phyloP scores from a whole-genome alignment of 495 filamentous ascomycete genomes.

The Tuber microsphaerosporum region DNA sequence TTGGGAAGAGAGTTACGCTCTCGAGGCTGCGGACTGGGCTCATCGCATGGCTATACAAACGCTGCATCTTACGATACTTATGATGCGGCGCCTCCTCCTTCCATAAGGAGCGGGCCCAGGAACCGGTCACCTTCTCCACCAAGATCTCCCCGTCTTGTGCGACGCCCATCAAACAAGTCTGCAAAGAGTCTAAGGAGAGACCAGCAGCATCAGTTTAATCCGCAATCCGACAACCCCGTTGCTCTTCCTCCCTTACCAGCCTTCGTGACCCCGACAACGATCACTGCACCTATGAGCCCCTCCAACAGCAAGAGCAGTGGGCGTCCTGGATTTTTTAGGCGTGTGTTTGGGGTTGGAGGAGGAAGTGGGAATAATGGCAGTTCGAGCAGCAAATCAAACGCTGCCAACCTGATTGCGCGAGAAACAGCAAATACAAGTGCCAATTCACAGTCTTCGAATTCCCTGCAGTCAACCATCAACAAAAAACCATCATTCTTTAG shows the following conservation, averaged over 20 bases:
- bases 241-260: conserved; percentile 43
- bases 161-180: conserved; percentile 37
- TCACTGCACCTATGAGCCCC: conserved; percentile 10
- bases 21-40: conserved; percentile 38
- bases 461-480: conserved; percentile 52
- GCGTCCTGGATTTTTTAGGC: conserved; percentile 80
- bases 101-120: conserved; percentile 72
- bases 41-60: conserved; percentile 39
- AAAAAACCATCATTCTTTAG: conserved; percentile 96
- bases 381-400: conserved; percentile 41
- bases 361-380: conserved; percentile 29
- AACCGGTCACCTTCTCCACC: conserved; percentile 46
- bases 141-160: conserved; percentile 45
- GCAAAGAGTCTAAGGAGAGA: conserved; percentile 41
- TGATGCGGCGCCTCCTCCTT: conserved; percentile 85
- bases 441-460: conserved; percentile 31
- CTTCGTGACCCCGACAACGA: conserved; percentile 37
- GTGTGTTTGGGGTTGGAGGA: conserved; percentile 62
- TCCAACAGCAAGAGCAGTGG: conserved; percentile 51
- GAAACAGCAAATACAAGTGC: conserved; percentile 19
- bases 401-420: conserved; percentile 23
- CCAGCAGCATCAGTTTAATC: conserved; percentile 37
- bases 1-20: conserved; percentile 42
- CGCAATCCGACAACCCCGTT: conserved; percentile 38
- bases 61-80: conserved; percentile 47